Evolutionary conservation across 768 basidiomycete genomes (phyloP), one percentile per base, ranked within the genome.

Genomic region (Melanogaster broomeanus): DNA sequence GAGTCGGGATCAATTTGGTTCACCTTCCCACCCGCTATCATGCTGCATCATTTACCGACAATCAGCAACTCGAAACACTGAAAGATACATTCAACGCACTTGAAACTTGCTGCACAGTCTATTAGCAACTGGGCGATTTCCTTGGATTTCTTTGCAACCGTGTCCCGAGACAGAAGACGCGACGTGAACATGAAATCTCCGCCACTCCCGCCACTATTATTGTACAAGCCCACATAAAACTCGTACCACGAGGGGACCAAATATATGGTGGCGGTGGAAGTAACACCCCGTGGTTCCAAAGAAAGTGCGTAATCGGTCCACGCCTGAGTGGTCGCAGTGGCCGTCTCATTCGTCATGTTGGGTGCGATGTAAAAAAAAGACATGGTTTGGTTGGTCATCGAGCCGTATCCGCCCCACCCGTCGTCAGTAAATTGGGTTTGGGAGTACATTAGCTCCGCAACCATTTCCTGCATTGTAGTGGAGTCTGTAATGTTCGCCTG

Each of bases 1-100:
- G 75, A 69, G 38, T 71, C 64, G 0, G 77, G 71, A 18, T 71
- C 11, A 10, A 65, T 44, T 61, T 30, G 63, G 58, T 24, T 57
- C 6, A 79, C 79, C 12, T 65, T 72, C 3, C 81, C 79, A 1
- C 80, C 80, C 6, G 65, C 74, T 15, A 80, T 59, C 22, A 72
- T 61, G 45, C 78, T 80, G 2, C n/a, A 15, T 31, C 18, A 8
- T 5, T 27, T 65, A 62, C n/a, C 51, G 42, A 10, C 58, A 54
- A 21, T 64, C 55, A 37, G 56, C 41, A 48, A 38, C 11, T 5
- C 24, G 6, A 5, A 21, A 6, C 0, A 12, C 16, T 19, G 8
- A 15, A 18, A 37, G 21, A 25, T 12, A n/a, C 3, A 10, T 19
- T n/a, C 3, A n/a, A 61, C 61, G 6, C 2, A 61, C 55, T 45